Percentiles rank a stretch among this genome's conserved stretches.
phyloP scores from a whole-genome alignment of 1,284 basidiomycete species.

The Pseudozyma pruni region DNA sequence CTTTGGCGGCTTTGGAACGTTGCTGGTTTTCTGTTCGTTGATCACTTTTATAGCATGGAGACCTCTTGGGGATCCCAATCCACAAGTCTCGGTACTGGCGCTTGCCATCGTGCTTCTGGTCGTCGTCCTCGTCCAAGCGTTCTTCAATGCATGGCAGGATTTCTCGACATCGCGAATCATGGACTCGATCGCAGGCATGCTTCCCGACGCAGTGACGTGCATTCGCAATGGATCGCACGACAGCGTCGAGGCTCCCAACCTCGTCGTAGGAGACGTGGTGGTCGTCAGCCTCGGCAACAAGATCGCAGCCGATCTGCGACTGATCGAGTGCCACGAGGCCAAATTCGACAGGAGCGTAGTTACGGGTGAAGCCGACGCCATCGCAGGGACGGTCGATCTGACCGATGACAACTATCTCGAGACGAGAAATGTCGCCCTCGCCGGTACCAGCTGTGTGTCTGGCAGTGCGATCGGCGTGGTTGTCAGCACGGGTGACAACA shows the following conservation, averaged over 20 bases:
- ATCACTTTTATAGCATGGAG: conserved; percentile 72
- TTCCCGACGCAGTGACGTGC: conserved; percentile 72
- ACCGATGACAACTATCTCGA: conserved; percentile 72
- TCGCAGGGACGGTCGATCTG: conserved; percentile 71
- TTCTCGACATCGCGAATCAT: conserved; percentile 44
- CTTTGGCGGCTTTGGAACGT: conserved; percentile 73
- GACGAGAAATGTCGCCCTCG: conserved; percentile 74
- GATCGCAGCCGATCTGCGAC: conserved; percentile 71
- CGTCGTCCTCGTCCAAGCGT: conserved; percentile 69
- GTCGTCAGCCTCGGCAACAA: conserved; percentile 69
- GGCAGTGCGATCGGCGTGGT: conserved; percentile 73
- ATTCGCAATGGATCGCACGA: conserved; percentile 74
- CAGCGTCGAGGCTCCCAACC: conserved; percentile 74
- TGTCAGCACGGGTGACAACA: conserved; percentile 73
- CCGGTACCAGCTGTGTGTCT: conserved; percentile 76
- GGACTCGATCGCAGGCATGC: conserved; percentile 72
- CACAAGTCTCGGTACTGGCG: conserved; percentile 72
- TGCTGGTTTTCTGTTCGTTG: conserved; percentile 73
- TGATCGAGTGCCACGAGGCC: conserved; percentile 70
- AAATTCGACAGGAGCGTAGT: conserved; percentile 75
- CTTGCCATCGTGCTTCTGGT: conserved; percentile 68
- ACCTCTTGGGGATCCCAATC: conserved; percentile 71
- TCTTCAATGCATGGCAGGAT: conserved; percentile 71
- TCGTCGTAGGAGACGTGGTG: conserved; percentile 78
- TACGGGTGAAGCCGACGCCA: conserved; percentile 74